phyloP scores from a whole-genome alignment of 371 early-diverging fungal genomes.

The Dichotomocladium elegans region DNA sequence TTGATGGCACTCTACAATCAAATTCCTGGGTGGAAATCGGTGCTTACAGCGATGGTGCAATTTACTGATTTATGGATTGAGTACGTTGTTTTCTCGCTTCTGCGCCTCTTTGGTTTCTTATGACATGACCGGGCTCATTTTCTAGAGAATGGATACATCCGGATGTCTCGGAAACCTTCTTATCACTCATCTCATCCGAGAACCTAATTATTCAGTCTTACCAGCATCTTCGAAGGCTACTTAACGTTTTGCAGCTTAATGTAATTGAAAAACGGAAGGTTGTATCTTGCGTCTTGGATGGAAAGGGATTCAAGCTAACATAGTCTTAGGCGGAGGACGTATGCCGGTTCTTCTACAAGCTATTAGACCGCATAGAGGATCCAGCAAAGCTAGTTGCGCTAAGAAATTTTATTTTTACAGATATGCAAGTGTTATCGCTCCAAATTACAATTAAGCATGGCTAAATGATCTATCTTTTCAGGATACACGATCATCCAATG shows the following conservation, averaged over 20 bases:
- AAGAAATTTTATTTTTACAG: constrained; percentile 2
- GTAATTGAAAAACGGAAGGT: neutral
- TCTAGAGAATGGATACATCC: constrained; percentile 14
- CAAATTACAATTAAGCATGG: too few relatives aligned
- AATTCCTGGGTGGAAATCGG: constrained; percentile 18
- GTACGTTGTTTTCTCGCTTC: constrained; percentile 9
- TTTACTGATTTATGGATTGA: constrained; percentile 32
- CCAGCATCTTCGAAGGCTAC: constrained; percentile 2
- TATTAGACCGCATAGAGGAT: neutral
- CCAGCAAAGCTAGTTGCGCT: neutral
- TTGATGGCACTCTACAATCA: constrained; percentile 3
- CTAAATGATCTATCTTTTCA: too few relatives aligned
- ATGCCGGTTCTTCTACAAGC: neutral
- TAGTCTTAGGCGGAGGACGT: neutral
- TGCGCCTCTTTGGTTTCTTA: too few relatives aligned
- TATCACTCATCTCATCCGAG: constrained; percentile 7
- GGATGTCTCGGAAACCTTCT: constrained; percentile 6
- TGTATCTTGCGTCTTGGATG: neutral
- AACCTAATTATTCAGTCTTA: constrained; percentile 6
- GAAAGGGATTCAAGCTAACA: too few relatives aligned
- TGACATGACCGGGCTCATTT: too few relatives aligned
- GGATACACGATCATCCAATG: too few relatives aligned
- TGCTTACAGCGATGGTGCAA: constrained; percentile 21
- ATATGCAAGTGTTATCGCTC: constrained; percentile 1
- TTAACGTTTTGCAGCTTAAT: neutral